Evolutionary conservation across 164 flowering plant species (phyloP), one percentile per base, ranked within the genome.

Genomic region (Macadamia integrifolia): DNA sequence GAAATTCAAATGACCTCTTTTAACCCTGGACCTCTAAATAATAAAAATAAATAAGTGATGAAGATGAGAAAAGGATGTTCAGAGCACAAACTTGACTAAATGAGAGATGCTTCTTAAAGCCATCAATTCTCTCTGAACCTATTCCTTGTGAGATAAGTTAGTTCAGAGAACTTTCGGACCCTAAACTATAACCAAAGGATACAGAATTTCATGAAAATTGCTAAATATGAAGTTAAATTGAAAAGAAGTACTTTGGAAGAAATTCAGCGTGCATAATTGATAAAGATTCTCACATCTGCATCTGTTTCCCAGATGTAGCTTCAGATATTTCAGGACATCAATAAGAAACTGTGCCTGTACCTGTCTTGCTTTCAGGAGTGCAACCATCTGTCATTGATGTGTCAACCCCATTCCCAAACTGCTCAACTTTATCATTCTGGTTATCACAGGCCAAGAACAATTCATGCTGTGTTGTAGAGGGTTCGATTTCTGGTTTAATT

Each of bases 391-490:
- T 8, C 6, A 9, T 46, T 11, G 7, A 9, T 46, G 13, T 46
- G 50, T 46, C 50, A 11, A 78, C 69, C 29, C 65, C 79, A 59
- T 59, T 68, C 58, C 31, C 71, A 30, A 66, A 70, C 61, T 80
- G 74, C 64, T 77, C 75, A 66, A 32, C 71, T 48, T 53, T 59
- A 63, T 77, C 75, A 69, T 70, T 66, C 48, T 65, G 60, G 32
- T 76, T 60, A 72, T 79, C 83, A 49, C 83, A 75, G 23, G 63
- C 68, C 66, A 84, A 65, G 30, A 77, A 60, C 62, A 63, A 71
- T 70, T 89, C 91, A 59, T 85, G 86, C 66, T 85, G 80, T 43
- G 85, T 29, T 35, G 88, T 79, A 75, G 86, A 74, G 43, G 88
- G 80, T 73, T 80, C 79, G 90, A 89, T 85, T 68, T 83, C 80